These are phyloP conservation scores for Mycena latifolia DNA, from an alignment of 768 basidiomycete genomes.

Conservation along the genomic window DNA sequence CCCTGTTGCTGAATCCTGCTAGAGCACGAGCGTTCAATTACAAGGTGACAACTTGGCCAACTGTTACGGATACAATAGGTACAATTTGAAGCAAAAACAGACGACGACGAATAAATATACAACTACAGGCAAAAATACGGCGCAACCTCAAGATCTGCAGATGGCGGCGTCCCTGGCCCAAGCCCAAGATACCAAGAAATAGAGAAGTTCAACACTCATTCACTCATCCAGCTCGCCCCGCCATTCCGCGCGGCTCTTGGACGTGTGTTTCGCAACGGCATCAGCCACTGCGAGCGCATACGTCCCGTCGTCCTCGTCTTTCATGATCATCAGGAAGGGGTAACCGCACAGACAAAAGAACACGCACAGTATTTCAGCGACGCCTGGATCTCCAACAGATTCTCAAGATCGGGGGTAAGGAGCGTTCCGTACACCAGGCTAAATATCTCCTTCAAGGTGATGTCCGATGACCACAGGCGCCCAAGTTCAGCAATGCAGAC, in stretches of 20 bases:
- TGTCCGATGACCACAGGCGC: slow-evolving; percentile 46
- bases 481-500: slow-evolving; percentile 47
- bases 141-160: too few species aligned
- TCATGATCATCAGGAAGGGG: background rate
- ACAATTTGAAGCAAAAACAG: too few species aligned
- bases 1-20: too few species aligned
- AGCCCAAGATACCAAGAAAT: too few species aligned
- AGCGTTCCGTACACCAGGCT: slow-evolving; percentile 42
- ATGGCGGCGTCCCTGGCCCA: too few species aligned
- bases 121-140: too few species aligned
- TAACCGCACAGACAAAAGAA: background rate
- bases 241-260: slow-evolving; percentile 42
- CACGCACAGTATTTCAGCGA: slow-evolving; percentile 46
- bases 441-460: slow-evolving; percentile 42
- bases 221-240: slow-evolving; percentile 36
- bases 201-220: too few species aligned
- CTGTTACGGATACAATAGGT: too few species aligned
- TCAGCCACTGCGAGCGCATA: slow-evolving; percentile 44
- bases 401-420: slow-evolving; percentile 44
- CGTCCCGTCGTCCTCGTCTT: slow-evolving; percentile 47
- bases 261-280: slow-evolving; percentile 40
- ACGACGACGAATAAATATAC: too few species aligned
- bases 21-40: too few species aligned
- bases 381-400: slow-evolving; percentile 46
- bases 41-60: too few species aligned